A percentile compares a stretch with the other conserved stretches of the same genome.
Evolutionary conservation across 108 stramenopile genomes (phyloP).

Genomic region (Chaetoceros tenuissimus): DNA sequence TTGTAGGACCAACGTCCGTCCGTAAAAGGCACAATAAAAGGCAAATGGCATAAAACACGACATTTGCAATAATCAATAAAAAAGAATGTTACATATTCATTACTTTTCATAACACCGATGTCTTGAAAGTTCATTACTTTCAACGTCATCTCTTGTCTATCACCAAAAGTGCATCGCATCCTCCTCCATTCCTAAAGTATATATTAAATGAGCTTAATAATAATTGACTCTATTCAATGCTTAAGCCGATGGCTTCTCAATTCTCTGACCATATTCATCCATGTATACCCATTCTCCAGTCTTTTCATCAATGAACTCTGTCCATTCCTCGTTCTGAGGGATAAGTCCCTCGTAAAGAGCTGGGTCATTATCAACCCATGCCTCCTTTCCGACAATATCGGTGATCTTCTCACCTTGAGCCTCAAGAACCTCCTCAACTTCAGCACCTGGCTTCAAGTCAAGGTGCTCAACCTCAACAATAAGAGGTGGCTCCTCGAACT

Average conservation of each 20-base stretch:
- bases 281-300: conserved; percentile 80
- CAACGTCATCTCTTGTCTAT: no score
- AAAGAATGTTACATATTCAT: no score
- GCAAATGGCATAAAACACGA: no score
- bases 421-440: conserved; percentile 75
- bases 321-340: conserved; percentile 83
- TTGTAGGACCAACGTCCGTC: no score
- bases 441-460: conserved; percentile 67
- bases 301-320: conserved; percentile 83
- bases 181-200: no score
- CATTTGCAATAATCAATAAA: no score
- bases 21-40: no score
- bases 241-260: conserved; percentile 39
- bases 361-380: conserved; percentile 77
- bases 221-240: no score
- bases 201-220: no score
- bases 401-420: conserved; percentile 74
- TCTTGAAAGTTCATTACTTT: no score
- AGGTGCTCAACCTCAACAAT: conserved; percentile 90
- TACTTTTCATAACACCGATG: no score
- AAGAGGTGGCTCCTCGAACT: conserved; percentile 96
- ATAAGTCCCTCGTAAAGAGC: conserved; percentile 80
- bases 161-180: no score
- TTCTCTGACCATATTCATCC: conserved; percentile 67
- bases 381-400: conserved; percentile 81